These are phyloP conservation scores for Candida ipomoeae DNA, from an alignment of 805 yeast species.

Conservation along the genomic window DNA sequence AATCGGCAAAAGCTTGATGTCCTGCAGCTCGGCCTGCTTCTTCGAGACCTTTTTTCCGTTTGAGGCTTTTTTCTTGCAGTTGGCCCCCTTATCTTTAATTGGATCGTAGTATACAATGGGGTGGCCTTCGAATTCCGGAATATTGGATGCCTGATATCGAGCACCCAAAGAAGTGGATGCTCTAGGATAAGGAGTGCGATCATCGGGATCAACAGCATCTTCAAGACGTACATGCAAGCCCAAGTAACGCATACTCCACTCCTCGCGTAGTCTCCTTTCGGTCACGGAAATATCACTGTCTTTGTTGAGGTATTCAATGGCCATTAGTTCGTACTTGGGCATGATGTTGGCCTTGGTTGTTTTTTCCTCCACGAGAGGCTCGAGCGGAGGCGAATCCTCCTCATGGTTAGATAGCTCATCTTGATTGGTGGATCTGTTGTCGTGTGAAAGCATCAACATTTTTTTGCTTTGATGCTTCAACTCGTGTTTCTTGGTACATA, in stretches of 20 bases:
- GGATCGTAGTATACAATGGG: slow-evolving; percentile 64
- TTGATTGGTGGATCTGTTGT: slow-evolving; percentile 39
- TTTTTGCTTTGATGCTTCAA: slow-evolving; percentile 36
- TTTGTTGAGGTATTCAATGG: slow-evolving; percentile 46
- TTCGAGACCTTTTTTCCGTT: slow-evolving; percentile 11
- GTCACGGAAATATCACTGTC: slow-evolving; percentile 41
- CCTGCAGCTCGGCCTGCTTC: slow-evolving; percentile 18
- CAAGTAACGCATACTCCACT: slow-evolving; percentile 77
- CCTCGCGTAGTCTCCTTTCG: slow-evolving; percentile 55
- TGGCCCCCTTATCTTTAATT: slow-evolving; percentile 12
- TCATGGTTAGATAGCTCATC: slow-evolving; percentile 22
- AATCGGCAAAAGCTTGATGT: slow-evolving; percentile 30
- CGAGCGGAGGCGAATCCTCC: not conserved
- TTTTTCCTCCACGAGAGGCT: not conserved
- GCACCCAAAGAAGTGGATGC: slow-evolving; percentile 75
- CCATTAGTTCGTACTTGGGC: slow-evolving; percentile 56
- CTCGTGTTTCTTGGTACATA: slow-evolving; percentile 62
- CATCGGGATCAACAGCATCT: slow-evolving; percentile 73
- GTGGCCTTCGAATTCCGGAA: slow-evolving; percentile 57
- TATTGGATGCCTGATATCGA: slow-evolving; percentile 65
- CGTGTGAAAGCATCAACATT: slow-evolving; percentile 39
- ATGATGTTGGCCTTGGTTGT: slow-evolving; percentile 18
- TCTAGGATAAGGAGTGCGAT: slow-evolving; percentile 69
- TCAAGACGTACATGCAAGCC: slow-evolving; percentile 73
- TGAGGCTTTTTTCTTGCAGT: slow-evolving; percentile 12